A percentile compares a stretch with the other conserved stretches of the same genome.
Conservation (phyloP, 2,329 filamentous ascomycete genomes). For the Diaporthe sp. region DNA sequence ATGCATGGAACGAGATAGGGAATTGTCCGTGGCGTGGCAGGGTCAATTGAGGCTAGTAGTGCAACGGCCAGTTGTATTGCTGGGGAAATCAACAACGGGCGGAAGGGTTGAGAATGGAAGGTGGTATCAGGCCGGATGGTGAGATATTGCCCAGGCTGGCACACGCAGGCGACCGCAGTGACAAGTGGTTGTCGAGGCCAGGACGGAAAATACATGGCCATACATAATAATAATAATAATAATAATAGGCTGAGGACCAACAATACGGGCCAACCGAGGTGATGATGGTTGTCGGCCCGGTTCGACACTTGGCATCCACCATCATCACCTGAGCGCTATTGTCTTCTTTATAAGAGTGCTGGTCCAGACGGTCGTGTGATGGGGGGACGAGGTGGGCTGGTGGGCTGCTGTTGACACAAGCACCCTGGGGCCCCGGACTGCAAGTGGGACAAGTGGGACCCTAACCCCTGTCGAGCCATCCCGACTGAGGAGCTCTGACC, state of each 20-base stretch:
- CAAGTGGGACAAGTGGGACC: constrained; percentile 16
- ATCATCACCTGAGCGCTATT: constrained; percentile 1
- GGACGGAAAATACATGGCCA: not conserved
- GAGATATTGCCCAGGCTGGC: constrained; percentile 1
- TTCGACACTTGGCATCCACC: not conserved
- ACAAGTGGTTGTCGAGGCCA: not conserved
- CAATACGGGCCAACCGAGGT: no score
- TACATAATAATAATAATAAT: no score
- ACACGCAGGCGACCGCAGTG: not conserved
- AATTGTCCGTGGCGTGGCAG: not conserved
- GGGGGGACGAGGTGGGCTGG: not conserved
- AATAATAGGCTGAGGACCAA: no score
- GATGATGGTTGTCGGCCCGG: not conserved
- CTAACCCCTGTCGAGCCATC: not conserved
- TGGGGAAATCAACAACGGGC: not conserved
- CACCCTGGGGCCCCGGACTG: constrained; percentile 15
- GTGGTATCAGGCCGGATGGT: constrained; percentile 9
- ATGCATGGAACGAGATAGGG: not conserved
- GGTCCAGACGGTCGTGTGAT: constrained; percentile 2
- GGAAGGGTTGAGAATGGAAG: constrained; percentile 18
- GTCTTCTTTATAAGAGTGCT: not conserved
- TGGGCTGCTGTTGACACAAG: constrained; percentile 1
- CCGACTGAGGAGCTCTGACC: constrained; percentile 14
- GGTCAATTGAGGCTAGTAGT: not conserved
- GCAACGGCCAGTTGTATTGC: not conserved